Conservation (phyloP, 2,329 filamentous ascomycete genomes). For the Ophiostoma pallidulum region DNA sequence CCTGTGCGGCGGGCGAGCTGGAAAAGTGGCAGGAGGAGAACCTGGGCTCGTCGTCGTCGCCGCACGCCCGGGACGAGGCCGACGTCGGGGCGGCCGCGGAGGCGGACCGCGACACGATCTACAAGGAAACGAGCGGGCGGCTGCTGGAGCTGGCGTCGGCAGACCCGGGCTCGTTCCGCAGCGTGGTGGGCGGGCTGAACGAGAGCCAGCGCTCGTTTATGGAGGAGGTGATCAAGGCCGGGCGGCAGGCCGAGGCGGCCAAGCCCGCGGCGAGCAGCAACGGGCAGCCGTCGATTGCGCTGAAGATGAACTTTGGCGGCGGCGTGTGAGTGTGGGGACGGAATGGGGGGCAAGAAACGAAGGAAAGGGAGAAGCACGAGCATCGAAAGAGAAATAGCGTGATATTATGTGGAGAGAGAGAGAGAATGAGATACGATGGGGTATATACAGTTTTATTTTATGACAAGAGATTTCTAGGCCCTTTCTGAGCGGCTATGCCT, state of each 20-base stretch:
- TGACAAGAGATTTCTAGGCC: background rate
- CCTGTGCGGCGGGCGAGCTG: slow-evolving; percentile 48
- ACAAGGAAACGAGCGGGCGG: slow-evolving; percentile 64
- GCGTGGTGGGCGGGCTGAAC: slow-evolving; percentile 61
- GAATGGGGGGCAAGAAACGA: too few relatives aligned
- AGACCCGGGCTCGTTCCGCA: slow-evolving; percentile 64
- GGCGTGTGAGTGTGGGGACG: too few relatives aligned
- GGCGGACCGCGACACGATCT: slow-evolving; percentile 41
- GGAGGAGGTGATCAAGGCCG: slow-evolving; percentile 68
- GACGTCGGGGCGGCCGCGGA: background rate
- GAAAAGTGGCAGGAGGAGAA: slow-evolving; percentile 32
- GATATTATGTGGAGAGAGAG: too few relatives aligned
- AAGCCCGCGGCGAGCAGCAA: slow-evolving; percentile 23
- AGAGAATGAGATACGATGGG: background rate
- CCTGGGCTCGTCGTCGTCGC: background rate
- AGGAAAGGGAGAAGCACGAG: too few relatives aligned
- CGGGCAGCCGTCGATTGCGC: slow-evolving; percentile 70
- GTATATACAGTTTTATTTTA: background rate
- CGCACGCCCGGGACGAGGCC: slow-evolving; percentile 31
- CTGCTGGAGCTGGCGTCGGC: slow-evolving; percentile 72
- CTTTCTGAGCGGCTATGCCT: background rate
- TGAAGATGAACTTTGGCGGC: slow-evolving; percentile 85
- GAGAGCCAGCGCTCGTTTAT: slow-evolving; percentile 64
- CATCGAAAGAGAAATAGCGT: too few relatives aligned
- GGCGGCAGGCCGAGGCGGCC: slow-evolving; percentile 32